Evolutionary conservation across 352 stramenopile species (phyloP).

Genomic region (Pelagophyceae sp.): DNA sequence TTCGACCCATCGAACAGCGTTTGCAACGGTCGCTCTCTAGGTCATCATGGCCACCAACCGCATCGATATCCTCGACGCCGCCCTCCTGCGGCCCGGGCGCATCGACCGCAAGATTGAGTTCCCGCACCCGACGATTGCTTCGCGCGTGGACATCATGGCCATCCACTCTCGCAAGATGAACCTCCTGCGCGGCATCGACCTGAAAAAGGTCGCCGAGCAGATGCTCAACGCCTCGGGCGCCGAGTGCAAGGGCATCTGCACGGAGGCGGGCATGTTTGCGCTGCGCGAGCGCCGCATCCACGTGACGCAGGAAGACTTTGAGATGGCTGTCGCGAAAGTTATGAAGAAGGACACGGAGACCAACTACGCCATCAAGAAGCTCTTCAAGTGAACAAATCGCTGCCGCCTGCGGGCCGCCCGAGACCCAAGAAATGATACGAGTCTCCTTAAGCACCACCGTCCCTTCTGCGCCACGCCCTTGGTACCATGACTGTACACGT

Average conservation of each 20-base stretch:
- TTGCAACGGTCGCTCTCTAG: too few species aligned
- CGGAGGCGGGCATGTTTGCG: constrained; percentile 99
- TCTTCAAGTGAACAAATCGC: constrained; percentile 13
- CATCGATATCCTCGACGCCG: constrained; percentile 96
- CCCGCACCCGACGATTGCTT: constrained; percentile 90
- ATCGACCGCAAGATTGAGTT: constrained; percentile 99
- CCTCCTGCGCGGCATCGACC: constrained; percentile 93
- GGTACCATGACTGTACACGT: too few species aligned
- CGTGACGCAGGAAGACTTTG: constrained; percentile 99
- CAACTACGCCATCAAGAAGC: constrained; percentile 40
- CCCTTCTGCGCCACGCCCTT: too few species aligned
- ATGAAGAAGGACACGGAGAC: constrained; percentile 99
- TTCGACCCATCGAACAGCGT: constrained; percentile 87
- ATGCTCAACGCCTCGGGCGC: constrained; percentile 92
- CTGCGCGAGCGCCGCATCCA: constrained; percentile 95
- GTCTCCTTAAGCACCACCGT: too few species aligned
- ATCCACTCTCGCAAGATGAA: constrained; percentile 99
- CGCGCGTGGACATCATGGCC: constrained; percentile 89
- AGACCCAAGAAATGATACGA: too few species aligned
- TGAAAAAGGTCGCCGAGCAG: constrained; percentile 94
- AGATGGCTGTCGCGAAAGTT: constrained; percentile 99
- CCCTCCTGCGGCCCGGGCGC: constrained; percentile 87
- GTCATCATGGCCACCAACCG: constrained; percentile 98
- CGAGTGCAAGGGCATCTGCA: constrained; percentile 99
- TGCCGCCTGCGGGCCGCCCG: too few species aligned